phyloP scores from a whole-genome alignment of 768 basidiomycete species.

The Boletellus sp. region DNA sequence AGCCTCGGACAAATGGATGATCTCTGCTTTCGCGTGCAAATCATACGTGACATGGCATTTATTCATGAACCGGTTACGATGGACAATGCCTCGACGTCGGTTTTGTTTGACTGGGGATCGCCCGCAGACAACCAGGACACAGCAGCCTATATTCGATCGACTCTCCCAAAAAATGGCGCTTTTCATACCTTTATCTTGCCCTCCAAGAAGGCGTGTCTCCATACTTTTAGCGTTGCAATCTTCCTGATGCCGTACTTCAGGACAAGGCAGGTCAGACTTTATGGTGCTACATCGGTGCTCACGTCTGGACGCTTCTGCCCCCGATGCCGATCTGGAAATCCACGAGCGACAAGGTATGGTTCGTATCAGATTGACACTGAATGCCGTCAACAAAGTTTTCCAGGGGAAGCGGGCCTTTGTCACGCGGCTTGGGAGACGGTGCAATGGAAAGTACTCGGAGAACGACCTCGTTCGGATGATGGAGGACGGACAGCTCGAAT shows the following conservation, averaged over 20 bases:
- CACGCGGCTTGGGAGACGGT: conserved; percentile 35
- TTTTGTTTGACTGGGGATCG: conserved; percentile 54
- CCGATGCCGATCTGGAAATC: conserved; percentile 37
- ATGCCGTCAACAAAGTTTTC: background rate
- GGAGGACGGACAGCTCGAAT: conserved; percentile 39
- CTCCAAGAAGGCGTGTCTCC: conserved; percentile 37
- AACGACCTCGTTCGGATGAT: conserved; percentile 38
- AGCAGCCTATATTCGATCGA: conserved; percentile 31
- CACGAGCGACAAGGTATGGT: conserved; percentile 34
- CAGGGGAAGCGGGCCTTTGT: conserved; percentile 35
- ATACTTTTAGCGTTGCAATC: background rate
- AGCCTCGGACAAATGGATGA: conserved; percentile 38
- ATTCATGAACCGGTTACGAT: conserved; percentile 54
- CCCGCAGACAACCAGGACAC: conserved; percentile 32
- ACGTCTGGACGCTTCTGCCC: conserved; percentile 38
- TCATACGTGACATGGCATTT: conserved; percentile 41
- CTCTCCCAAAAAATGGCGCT: conserved; percentile 17
- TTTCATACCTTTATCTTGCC: conserved; percentile 54
- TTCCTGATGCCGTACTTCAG: conserved; percentile 24
- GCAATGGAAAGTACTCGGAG: conserved; percentile 29
- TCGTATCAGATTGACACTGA: background rate
- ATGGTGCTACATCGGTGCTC: conserved; percentile 54
- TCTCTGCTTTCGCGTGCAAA: conserved; percentile 43
- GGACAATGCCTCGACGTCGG: conserved; percentile 41
- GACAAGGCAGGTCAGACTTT: conserved; percentile 19